Evolutionary conservation across 805 yeast species (phyloP).

Genomic region (Torulaspora microellipsoides): DNA sequence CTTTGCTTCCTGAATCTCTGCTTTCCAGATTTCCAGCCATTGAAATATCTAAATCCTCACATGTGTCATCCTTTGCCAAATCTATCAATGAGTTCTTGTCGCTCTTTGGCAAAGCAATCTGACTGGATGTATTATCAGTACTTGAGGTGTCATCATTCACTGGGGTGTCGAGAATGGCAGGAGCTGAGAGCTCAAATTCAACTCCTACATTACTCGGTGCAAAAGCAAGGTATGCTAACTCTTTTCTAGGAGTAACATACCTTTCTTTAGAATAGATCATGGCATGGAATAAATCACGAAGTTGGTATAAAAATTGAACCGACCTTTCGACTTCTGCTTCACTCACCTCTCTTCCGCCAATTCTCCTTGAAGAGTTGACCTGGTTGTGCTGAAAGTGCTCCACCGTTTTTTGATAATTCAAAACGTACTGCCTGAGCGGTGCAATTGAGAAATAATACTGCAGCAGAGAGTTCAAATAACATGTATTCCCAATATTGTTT

Average conservation of each 20-base stretch:
- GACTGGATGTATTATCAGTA: neutral
- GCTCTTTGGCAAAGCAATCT: neutral
- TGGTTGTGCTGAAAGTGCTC: conserved; percentile 26
- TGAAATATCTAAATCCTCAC: conserved; percentile 5
- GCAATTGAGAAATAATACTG: conserved; percentile 86
- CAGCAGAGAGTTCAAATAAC: conserved; percentile 83
- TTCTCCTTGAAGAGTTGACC: conserved; percentile 45
- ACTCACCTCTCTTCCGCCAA: conserved; percentile 85
- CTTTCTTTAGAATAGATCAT: conserved; percentile 60
- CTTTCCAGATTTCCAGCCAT: conserved; percentile 4
- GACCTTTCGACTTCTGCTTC: conserved; percentile 75
- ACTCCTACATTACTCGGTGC: conserved; percentile 67
- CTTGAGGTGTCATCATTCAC: neutral
- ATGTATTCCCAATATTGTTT: conserved; percentile 92
- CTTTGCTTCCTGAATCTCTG: neutral
- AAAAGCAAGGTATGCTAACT: conserved; percentile 83
- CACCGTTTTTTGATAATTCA: conserved; percentile 46
- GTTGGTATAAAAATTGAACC: conserved; percentile 69
- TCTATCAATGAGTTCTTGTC: neutral
- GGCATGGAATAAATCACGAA: conserved; percentile 62
- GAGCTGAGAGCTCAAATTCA: conserved; percentile 41
- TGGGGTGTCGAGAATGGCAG: neutral
- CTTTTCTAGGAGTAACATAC: conserved; percentile 76
- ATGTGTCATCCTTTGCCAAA: conserved; percentile 2
- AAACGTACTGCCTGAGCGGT: conserved; percentile 67